Evolutionary conservation across 2,329 filamentous ascomycete species (phyloP).

Genomic region (Colletotrichum sp.): DNA sequence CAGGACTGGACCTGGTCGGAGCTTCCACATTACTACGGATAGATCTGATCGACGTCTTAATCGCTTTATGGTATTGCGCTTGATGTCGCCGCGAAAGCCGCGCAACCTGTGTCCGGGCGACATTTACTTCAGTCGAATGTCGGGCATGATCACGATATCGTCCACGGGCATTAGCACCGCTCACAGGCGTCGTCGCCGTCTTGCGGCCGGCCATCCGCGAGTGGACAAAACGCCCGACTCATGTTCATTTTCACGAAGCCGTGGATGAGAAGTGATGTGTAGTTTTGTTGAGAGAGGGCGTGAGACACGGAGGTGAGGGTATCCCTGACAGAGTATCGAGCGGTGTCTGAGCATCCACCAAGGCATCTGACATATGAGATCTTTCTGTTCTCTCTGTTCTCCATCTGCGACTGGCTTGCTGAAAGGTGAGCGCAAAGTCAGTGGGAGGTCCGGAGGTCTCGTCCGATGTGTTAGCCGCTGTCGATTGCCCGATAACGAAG

Average conservation of each 20-base stretch:
- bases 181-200: not conserved
- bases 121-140: not conserved
- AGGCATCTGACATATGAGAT: slow-evolving; percentile 13
- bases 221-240: not conserved
- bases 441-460: slow-evolving; percentile 1
- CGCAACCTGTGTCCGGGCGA: not conserved
- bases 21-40: not conserved
- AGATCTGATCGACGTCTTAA: slow-evolving; percentile 2
- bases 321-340: not conserved
- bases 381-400: not conserved
- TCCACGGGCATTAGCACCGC: not conserved
- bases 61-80: not conserved
- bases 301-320: slow-evolving; percentile 3
- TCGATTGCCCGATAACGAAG: slow-evolving; percentile 14
- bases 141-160: not conserved
- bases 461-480: slow-evolving; percentile 10
- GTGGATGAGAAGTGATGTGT: slow-evolving; percentile 9
- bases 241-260: not conserved
- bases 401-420: not conserved
- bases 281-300: not conserved
- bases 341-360: slow-evolving; percentile 8
- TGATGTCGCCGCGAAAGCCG: not conserved
- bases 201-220: not conserved
- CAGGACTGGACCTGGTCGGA: not conserved
- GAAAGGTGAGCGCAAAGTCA: not conserved